These are phyloP conservation scores for Exophiala sp. DNA, from an alignment of 2,329 filamentous ascomycete genomes.

Conservation along the genomic window DNA sequence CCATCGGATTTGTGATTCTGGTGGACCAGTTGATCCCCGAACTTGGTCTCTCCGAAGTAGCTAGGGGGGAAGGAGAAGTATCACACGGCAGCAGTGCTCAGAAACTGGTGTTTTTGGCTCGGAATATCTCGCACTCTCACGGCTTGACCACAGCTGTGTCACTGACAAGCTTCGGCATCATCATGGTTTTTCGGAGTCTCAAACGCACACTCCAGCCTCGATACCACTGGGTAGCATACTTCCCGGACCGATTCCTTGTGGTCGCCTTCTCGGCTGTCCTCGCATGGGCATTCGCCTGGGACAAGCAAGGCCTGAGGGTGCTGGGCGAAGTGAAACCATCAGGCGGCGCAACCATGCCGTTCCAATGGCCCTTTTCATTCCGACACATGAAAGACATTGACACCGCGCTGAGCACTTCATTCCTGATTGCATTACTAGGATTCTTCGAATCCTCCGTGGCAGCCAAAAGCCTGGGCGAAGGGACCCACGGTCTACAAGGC, in stretches of 20 bases:
- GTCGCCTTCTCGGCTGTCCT: slow-evolving; percentile 79
- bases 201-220: slow-evolving; percentile 75
- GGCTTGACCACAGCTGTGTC: slow-evolving; percentile 70
- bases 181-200: slow-evolving; percentile 84
- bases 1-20: slow-evolving; percentile 91
- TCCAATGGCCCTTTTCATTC: slow-evolving; percentile 77
- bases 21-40: slow-evolving; percentile 93
- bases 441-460: slow-evolving; percentile 98
- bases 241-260: slow-evolving; percentile 86
- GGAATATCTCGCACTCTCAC: slow-evolving; percentile 62
- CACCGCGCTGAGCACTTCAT: slow-evolving; percentile 81
- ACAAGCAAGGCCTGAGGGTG: slow-evolving; percentile 71
- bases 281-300: slow-evolving; percentile 71
- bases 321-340: slow-evolving; percentile 73
- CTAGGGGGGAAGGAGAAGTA: slow-evolving; percentile 53
- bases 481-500: slow-evolving; percentile 62
- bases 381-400: slow-evolving; percentile 74
- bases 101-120: slow-evolving; percentile 73
- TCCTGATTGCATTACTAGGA: slow-evolving; percentile 89
- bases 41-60: slow-evolving; percentile 65
- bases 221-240: slow-evolving; percentile 73
- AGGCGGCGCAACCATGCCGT: slow-evolving; percentile 65
- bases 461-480: slow-evolving; percentile 74
- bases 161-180: slow-evolving; percentile 72
- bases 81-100: slow-evolving; percentile 79